Base-by-base conservation (phyloP, 2,329 filamentous ascomycete genomes). In the Colletotrichum sp. region DNA sequence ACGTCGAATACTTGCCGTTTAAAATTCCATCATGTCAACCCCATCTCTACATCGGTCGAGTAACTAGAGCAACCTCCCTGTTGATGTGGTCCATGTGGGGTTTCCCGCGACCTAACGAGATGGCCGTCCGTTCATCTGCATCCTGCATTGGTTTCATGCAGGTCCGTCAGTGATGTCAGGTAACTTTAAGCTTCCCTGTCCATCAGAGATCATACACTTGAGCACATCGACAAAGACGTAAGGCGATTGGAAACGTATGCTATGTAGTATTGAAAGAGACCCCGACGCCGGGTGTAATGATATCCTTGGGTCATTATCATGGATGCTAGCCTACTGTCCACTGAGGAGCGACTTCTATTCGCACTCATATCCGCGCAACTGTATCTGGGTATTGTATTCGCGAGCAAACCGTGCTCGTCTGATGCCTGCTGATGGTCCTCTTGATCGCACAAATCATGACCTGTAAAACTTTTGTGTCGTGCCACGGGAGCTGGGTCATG, bases 231-330 rank as follows among this genome's bases (percentile, higher is more conserved):
- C 18, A 12, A 29, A 24, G 24, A 67, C 24, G 1, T 3, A n/a
- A 29, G 24, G 54, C n/a, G n/a, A 18, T 38, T 5, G 29, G 33
- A 11, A 51, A 63, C 15, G n/a, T n/a, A 73, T 31, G 34, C 33
- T 27, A 24, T 51, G 27, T 72, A 68, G 62, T 72, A 74, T 72
- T 71, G 29, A 15, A 67, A 72, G 27, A 16, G 66, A 16, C 34
- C 69, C 68, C 34, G 68, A 74, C 72, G 72, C 72, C 72, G n/a
- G 43, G 63, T 74, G 70, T 38, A 54, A 65, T 73, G 67, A 36
- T 72, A 64, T 69, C 58, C 63, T 54, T 43, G 55, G 51, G 51
- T 73, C 72, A 69, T 74, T 65, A 74, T 74, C 69, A 74, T 73
- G 69, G 36, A 72, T 71, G 68, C 69, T 55, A 70, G 67, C 62